These are phyloP conservation scores for Endotrypanum monterogeii DNA, from an alignment of 208 protist species.

Conservation along the genomic window DNA sequence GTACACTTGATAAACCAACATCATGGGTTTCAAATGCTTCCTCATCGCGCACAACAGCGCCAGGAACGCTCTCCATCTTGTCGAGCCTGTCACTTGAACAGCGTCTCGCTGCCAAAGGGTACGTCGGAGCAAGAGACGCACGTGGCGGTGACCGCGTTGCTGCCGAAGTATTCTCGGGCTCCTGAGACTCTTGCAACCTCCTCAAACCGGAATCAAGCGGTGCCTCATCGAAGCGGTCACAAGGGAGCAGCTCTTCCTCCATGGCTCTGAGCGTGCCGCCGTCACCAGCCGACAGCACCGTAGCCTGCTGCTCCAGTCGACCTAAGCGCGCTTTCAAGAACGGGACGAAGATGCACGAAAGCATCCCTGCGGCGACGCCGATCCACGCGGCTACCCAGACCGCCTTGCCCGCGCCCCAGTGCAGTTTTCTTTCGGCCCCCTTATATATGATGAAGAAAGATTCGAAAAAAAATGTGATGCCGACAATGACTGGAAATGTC, in stretches of 20 bases:
- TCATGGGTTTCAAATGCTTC: constrained; percentile 19
- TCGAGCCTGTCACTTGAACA: neutral
- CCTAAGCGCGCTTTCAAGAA: constrained; percentile 52
- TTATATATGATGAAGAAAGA: constrained; percentile 82
- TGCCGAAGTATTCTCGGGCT: neutral
- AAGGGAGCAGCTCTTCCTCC: constrained; percentile 24
- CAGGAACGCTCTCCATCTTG: constrained; percentile 25
- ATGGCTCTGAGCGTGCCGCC: constrained; percentile 4
- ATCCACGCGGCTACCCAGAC: constrained; percentile 64
- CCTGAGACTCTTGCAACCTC: neutral
- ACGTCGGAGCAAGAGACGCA: neutral
- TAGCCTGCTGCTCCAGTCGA: constrained; percentile 29
- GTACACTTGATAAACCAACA: neutral
- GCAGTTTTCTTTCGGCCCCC: constrained; percentile 55
- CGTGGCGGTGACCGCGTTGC: neutral
- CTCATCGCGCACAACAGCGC: constrained; percentile 36
- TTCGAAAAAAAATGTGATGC: constrained; percentile 79
- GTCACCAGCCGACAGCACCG: constrained; percentile 29
- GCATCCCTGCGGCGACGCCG: constrained; percentile 39
- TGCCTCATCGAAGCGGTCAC: constrained; percentile 9
- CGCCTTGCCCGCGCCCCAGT: constrained; percentile 53
- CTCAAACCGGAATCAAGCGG: neutral
- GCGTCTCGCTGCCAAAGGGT: neutral
- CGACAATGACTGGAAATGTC: constrained; percentile 64
- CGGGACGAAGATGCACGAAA: constrained; percentile 58